phyloP scores from a whole-genome alignment of 148 eudicot genomes.

The Nepenthes gracilis region DNA sequence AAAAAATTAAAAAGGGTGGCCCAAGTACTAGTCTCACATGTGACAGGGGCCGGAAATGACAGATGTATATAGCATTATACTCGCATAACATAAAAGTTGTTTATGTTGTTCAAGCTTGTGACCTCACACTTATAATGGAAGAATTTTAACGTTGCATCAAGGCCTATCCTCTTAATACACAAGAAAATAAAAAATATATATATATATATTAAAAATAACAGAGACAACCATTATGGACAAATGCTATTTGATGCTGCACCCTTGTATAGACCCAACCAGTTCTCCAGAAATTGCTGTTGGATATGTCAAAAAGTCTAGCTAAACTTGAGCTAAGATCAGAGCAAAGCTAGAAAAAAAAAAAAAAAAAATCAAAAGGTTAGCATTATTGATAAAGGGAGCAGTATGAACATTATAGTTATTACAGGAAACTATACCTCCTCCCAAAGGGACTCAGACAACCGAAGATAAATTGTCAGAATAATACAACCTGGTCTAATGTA shows the following conservation, averaged over 20 bases:
- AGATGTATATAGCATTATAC: no score
- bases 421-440: conserved; percentile 44
- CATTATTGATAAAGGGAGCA: neutral
- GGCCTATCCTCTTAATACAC: neutral
- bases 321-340: conserved; percentile 47
- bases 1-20: no score
- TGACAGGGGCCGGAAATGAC: no score
- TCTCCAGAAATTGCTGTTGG: conserved; percentile 63
- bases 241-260: conserved; percentile 52
- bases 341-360: conserved; percentile 34
- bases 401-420: neutral
- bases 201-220: neutral
- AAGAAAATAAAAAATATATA: neutral
- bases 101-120: no score
- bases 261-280: conserved; percentile 77
- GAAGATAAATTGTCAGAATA: conserved; percentile 59
- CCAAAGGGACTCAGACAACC: conserved; percentile 53
- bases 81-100: no score
- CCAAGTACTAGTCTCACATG: no score
- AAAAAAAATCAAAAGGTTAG: conserved; percentile 5
- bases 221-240: conserved; percentile 54
- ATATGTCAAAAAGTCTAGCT: conserved; percentile 44
- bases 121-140: no score
- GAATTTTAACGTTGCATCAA: neutral
- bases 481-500: conserved; percentile 89